Evolutionary conservation across 345 rosid genomes (phyloP).

Genomic region (Linum lewisii): DNA sequence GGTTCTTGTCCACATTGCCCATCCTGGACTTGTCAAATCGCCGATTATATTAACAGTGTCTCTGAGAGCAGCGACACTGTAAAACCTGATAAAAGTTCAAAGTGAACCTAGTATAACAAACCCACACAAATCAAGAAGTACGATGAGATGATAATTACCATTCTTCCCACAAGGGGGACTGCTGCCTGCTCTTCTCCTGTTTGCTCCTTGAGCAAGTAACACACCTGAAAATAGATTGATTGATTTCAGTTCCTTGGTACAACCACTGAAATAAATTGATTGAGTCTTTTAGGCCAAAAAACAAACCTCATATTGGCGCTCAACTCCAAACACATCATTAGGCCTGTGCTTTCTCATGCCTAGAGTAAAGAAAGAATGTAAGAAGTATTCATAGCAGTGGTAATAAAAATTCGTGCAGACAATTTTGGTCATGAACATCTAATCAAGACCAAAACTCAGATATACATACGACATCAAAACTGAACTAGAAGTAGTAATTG

Average conservation of each 20-base stretch:
- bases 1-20: conserved; percentile 55
- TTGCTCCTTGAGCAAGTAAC: conserved; percentile 77
- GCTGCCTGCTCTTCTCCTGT: conserved; percentile 75
- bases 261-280: conserved; percentile 2
- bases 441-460: too few relatives aligned
- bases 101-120: not conserved
- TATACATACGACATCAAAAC: too few relatives aligned
- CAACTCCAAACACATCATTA: conserved; percentile 28
- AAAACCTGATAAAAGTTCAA: conserved; percentile 40
- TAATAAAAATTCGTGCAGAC: too few relatives aligned
- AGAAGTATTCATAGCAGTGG: too few relatives aligned
- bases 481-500: too few relatives aligned
- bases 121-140: not conserved
- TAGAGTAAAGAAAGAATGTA: conserved; percentile 17
- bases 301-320: conserved; percentile 57
- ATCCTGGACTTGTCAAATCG: conserved; percentile 67
- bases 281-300: conserved; percentile 6
- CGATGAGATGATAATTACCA: conserved; percentile 37
- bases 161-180: conserved; percentile 67
- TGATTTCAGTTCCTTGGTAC: conserved; percentile 11
- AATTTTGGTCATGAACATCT: too few relatives aligned
- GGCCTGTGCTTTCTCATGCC: conserved; percentile 63
- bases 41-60: conserved; percentile 87
- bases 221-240: conserved; percentile 48
- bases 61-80: conserved; percentile 82